phyloP scores from a whole-genome alignment of 371 early-diverging fungal species.

The Rhizopus delemar region DNA sequence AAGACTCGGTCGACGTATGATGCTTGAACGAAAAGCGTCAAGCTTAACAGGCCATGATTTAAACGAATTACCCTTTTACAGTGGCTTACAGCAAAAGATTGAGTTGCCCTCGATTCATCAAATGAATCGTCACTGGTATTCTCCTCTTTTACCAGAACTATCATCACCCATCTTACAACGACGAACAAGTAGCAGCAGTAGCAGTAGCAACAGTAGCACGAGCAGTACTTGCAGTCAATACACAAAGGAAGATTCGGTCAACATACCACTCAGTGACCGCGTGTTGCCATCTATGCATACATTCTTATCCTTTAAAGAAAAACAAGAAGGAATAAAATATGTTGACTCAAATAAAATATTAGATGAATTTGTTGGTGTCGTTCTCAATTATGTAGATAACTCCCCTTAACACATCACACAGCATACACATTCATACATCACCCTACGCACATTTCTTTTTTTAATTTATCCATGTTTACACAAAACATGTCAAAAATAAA shows the following conservation, averaged over 20 bases:
- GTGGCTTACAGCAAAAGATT: conserved; percentile 46
- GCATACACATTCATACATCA: too few species aligned
- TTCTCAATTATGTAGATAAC: conserved; percentile 33
- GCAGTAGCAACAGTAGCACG: conserved; percentile 1
- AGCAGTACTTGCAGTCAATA: neutral
- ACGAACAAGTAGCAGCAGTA: conserved; percentile 46
- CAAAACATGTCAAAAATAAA: too few species aligned
- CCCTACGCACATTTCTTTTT: too few species aligned
- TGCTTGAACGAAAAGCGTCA: conserved; percentile 23
- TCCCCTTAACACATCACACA: conserved; percentile 7
- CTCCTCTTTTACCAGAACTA: conserved; percentile 38
- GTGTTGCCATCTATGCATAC: conserved; percentile 33
- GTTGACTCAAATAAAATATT: conserved; percentile 32
- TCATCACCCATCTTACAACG: conserved; percentile 36
- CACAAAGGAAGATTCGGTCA: neutral
- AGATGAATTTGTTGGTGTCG: conserved; percentile 39
- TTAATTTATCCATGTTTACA: too few species aligned
- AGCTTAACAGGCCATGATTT: conserved; percentile 12
- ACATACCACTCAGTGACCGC: conserved; percentile 13
- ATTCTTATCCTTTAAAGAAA: conserved; percentile 13
- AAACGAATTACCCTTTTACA: conserved; percentile 44
- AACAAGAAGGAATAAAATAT: conserved; percentile 30
- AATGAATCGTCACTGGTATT: neutral
- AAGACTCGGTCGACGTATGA: conserved; percentile 42
- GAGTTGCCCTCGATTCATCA: conserved; percentile 42